Evolutionary conservation across 1,284 basidiomycete species (phyloP), one percentile per base, ranked within the genome.

Genomic region (Schizophyllum amplum): DNA sequence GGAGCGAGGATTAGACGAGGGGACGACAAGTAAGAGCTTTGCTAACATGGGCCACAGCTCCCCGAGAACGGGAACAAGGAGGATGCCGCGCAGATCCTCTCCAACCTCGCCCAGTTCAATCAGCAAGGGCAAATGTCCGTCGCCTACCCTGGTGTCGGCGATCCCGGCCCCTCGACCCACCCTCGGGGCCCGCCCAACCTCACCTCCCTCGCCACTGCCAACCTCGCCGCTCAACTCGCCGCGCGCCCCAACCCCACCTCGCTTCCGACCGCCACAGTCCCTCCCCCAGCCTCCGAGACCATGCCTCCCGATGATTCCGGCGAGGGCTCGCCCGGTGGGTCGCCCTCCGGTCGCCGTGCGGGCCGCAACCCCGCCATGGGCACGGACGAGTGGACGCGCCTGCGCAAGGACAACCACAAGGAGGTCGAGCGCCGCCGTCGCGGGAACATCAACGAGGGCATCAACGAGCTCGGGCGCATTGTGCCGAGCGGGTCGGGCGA

Each of bases 371-470:
- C 82, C 3, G 74, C 79, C 0, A 83, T 86, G 77, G 84, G 84
- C 0, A 79, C 77, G 57, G 88, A 90, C 60, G 91, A 92, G 66
- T 93, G 90, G 89, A 82, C 81, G 33, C 76, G 88, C 56, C 83
- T 88, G 67, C 75, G 91, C 61, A 93, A 92, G 65, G 90, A 92
- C 65, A 93, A 92, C 62, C 91, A 93, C 92, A 97, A 97, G 89
- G 95, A 98, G 72, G 95, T 98, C 11, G 95, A 98, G 72, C 89
- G 94, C 58, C 83, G 94, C 50, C 86, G 95, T 54, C 80, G 95
- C 57, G 91, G 93, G 20, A 94, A 94, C 65, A 98, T 98, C 75
- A 96, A 96, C 70, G 91, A 95, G 60, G 94, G 94, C 0, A 97
- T 98, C 74, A 93, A 90, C 68, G 90, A 94, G 67, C 84, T 98